Evolutionary conservation across 169 alveolate genomes (phyloP).

Genomic region (Plasmodium inui): DNA sequence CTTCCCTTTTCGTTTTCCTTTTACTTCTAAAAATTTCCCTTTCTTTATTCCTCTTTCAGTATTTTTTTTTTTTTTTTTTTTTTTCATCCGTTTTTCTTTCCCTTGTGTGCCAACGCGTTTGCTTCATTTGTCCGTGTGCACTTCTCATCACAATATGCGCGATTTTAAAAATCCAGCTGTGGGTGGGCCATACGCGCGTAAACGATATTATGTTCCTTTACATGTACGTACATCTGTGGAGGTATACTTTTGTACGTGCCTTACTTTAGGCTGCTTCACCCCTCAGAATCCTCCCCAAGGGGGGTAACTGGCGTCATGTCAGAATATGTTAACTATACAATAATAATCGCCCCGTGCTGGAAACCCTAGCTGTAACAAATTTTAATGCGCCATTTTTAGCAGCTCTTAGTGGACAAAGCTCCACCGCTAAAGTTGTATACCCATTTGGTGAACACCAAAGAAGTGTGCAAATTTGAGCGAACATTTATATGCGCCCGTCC

Average conservation of each 20-base stretch:
- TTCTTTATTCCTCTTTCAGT: background rate
- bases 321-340: background rate
- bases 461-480: background rate
- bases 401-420: background rate
- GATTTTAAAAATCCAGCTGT: background rate
- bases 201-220: background rate
- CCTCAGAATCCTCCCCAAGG: background rate
- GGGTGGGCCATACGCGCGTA: background rate
- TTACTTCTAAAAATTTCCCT: too few relatives aligned
- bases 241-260: background rate
- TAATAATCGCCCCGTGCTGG: background rate
- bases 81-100: background rate
- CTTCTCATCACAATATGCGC: background rate
- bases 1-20: background rate
- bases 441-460: constrained; percentile 3
- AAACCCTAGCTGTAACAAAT: background rate
- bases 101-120: background rate
- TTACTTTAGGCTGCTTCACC: background rate
- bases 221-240: constrained; percentile 2
- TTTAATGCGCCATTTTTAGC: background rate
- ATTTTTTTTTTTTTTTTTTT: background rate
- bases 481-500: background rate
- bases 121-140: background rate
- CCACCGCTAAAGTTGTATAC: background rate
- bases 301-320: background rate